Evolutionary conservation across 352 stramenopile genomes (phyloP), one percentile per base, ranked within the genome.

Genomic region (Globisporangium iwayamae): DNA sequence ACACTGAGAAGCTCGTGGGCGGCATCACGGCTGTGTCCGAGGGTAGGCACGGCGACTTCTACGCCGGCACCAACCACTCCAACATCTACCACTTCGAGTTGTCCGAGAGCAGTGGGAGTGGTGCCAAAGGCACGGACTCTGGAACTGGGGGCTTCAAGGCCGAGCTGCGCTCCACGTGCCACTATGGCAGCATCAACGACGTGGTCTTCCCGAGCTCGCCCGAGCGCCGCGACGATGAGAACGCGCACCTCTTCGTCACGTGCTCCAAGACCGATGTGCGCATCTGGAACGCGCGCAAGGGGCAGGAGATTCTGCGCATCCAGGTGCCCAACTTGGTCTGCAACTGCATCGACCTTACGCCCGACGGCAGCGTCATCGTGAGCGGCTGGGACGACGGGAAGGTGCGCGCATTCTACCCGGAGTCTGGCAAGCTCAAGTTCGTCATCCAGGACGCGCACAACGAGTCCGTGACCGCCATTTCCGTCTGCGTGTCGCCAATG

Each of bases 261-360:
- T 98, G 89, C 65, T 96, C 89, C 57, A 93, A 95, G 65, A 92
- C 81, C 22, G 96, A 99, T 70, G 97, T 99, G 64, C 89, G 96
- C 51, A 86, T 99, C 60, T 99, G 96, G 96, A 98, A 98, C 68
- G 90, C 87, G 10, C 77, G 82, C 43, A 89, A 90, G 43, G 85
- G 85, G 20, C 83, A 96, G 60, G 96, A 99, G 73, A 92, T 99
- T n/a, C 75, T 99, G 41, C 87, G 96, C 50, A 97, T 99, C 45
- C 94, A 98, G 62, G 93, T 99, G 64, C 96, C 96, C 10, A 99
- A 99, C 74, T 79, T 98, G n/a, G 93, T 96, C n/a, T 99, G 96
- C 77, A 94, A 96, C 67, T 97, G 93, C 71, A 77, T 98, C 25
- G 87, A 94, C 25, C 81, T 99, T 54, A 97, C 92, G 18, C 71